Percentiles rank a stretch among this genome's conserved stretches.
phyloP scores from a whole-genome alignment of 495 filamentous ascomycete genomes.

The Penicillium lividum region DNA sequence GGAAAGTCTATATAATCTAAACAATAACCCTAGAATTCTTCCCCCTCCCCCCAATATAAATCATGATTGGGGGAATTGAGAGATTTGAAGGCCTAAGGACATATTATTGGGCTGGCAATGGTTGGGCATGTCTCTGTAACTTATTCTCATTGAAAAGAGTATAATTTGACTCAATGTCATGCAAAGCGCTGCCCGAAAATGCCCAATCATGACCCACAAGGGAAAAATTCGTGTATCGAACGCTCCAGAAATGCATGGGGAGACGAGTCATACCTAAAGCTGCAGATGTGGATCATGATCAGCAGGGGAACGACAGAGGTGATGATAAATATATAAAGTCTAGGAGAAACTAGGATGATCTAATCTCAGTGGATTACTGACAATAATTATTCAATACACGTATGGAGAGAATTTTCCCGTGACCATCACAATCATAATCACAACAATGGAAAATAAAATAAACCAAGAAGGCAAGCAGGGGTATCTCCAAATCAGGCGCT shows the following conservation, averaged over 20 bases:
- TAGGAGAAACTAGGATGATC: not conserved
- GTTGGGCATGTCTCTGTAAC: constrained; percentile 15
- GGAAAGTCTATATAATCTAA: not conserved
- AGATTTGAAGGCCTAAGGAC: constrained; percentile 4
- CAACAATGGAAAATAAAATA: not conserved
- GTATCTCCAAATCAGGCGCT: constrained; percentile 7
- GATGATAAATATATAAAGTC: not conserved
- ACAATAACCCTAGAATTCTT: not conserved
- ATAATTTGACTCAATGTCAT: not conserved
- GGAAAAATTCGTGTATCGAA: constrained; percentile 5
- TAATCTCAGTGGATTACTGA: not conserved
- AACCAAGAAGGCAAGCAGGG: not conserved
- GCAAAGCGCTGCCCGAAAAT: constrained; percentile 22
- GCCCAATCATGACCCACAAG: constrained; percentile 20
- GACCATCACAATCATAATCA: not conserved
- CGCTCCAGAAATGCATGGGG: constrained; percentile 12
- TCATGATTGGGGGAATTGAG: not conserved
- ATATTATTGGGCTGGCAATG: constrained; percentile 13
- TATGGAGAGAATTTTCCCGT: not conserved
- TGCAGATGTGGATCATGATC: constrained; percentile 8
- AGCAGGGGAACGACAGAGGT: not conserved
- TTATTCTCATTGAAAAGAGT: not conserved
- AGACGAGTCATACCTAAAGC: constrained; percentile 3
- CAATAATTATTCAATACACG: not conserved
- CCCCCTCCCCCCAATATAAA: not conserved